Evolutionary conservation across 2,329 filamentous ascomycete species (phyloP), one percentile per base, ranked within the genome.

Genomic region (Fusarium newnesense): DNA sequence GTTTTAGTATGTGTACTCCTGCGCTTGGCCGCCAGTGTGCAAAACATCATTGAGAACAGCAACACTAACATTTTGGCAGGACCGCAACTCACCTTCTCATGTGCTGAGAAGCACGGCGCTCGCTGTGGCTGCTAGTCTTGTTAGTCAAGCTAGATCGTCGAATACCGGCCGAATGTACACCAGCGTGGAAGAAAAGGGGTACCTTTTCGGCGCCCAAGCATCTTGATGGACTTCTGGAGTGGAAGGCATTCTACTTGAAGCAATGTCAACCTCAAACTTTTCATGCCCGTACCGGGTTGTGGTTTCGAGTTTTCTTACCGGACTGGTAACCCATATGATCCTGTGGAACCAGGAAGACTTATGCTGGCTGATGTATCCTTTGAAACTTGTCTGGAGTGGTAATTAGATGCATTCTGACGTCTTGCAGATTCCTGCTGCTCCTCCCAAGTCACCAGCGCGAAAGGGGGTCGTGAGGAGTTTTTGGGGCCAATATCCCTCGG

Each of bases 401-500:
- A 49, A 34, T 73, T 77, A 7, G 60, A 49, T 34, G 39, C 61
- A 34, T 66, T 64, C 30, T n/a, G 72, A 24, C 13, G 56, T 32
- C n/a, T 65, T 70, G 42, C 69, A 73, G n/a, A 72, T 72, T 54
- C 64, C 67, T 50, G 75, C 59, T 47, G 76, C 70, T 81, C 76
- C 63, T 70, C 76, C 28, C 73, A 65, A 32, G 79, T 77, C 44
- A 74, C 66, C 34, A 70, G 60, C 5, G 76, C 69, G 36, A 73
- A 73, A 11, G 73, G 58, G 32, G 76, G 69, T 44, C 63, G 67
- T 40, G 74, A 77, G 24, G 70, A 74, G 43, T 77, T 70, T 68
- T 83, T 85, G 26, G 79, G 79, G 52, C 85, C 83, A 60, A 83
- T 69, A 18, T 82, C 80, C 47, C 84, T 77, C 9, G 85, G 84